Evolutionary conservation across 2,329 filamentous ascomycete species (phyloP), one percentile per base, ranked within the genome.

Genomic region (Diplocarpon rosae): DNA sequence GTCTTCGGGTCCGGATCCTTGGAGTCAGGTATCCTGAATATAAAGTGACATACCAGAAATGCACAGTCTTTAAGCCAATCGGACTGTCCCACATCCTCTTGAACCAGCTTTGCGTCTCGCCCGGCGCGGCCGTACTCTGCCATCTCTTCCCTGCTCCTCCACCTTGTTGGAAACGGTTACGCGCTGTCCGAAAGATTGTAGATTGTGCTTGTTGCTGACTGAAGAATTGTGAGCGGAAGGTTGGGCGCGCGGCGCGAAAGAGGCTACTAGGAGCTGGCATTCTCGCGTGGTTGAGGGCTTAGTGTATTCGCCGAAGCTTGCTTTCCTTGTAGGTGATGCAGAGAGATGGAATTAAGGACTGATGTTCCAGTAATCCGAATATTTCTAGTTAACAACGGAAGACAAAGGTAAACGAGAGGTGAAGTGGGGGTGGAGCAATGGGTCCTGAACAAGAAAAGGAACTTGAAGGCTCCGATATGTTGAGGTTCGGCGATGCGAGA

Each of bases 21-120:
- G 7, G 20, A 4, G 20, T 7, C 20, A 3, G 3, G 20, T 24
- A 24, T 4, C 7, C 20, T 24, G 20, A 7, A 24, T 24, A 9
- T 32, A 39, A 8, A 16, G 13, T 9, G 48, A 61, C 73, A 54
- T 71, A 90, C 90, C 92, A 98, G 71, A 98, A 98, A 68, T 98
- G 92, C 59, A 98, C 92, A 51, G 92, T 98, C 81, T 88, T 88
- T 57, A 89, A 57, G 41, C 85, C 85, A 53, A 89, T 67, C 51
- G 85, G 83, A 65, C 83, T 87, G 65, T 86, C 78, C 83, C 82
- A 88, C 73, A 93, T 77, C 66, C 80, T 80, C 71, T 82, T 79
- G 65, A 92, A 80, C 72, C 73, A 80, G 61, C 69, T 68, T 51
- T 64, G 57, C 55, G 67, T 59, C 47, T 66, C 63, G 48, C 64